Conservation (phyloP, 441 rosid genomes). For the Mallotus japonicus region DNA sequence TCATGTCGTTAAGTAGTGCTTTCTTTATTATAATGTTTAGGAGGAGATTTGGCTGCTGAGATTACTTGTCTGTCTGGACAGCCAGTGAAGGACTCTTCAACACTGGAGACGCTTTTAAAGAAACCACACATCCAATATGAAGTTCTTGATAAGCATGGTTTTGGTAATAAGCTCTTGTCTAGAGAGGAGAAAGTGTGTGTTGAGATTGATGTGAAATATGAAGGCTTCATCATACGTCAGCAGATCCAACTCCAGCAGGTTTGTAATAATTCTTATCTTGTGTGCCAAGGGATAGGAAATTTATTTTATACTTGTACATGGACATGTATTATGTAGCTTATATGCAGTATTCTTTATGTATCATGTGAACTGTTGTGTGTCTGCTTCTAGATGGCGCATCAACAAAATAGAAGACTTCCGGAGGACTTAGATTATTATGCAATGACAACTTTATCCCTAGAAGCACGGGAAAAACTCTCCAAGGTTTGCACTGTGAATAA, state of each 20-base stretch:
- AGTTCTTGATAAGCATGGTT: conserved; percentile 83
- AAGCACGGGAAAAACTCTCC: conserved; percentile 94
- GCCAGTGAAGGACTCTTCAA: conserved; percentile 79
- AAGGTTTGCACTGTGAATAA: conserved; percentile 52
- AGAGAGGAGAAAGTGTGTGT: conserved; percentile 84
- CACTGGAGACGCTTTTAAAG: conserved; percentile 83
- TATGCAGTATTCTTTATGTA: neutral
- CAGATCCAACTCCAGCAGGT: conserved; percentile 87
- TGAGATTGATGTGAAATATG: conserved; percentile 90
- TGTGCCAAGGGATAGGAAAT: neutral
- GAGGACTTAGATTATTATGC: conserved; percentile 81
- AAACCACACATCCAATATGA: conserved; percentile 86
- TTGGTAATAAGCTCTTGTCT: conserved; percentile 64
- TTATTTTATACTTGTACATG: neutral
- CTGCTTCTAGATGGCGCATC: conserved; percentile 65
- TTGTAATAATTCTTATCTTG: conserved; percentile 14
- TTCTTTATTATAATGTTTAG: conserved; percentile 38
- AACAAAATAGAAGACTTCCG: conserved; percentile 86
- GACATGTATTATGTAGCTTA: neutral
- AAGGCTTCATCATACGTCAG: conserved; percentile 92
- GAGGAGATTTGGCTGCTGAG: conserved; percentile 85
- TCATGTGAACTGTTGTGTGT: conserved; percentile 13
- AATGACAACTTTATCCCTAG: conserved; percentile 80
- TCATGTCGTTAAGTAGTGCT: neutral
- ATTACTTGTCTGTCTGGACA: conserved; percentile 65